phyloP scores from a whole-genome alignment of 129 eudicot species.

The Centrapalus pauciflorus region DNA sequence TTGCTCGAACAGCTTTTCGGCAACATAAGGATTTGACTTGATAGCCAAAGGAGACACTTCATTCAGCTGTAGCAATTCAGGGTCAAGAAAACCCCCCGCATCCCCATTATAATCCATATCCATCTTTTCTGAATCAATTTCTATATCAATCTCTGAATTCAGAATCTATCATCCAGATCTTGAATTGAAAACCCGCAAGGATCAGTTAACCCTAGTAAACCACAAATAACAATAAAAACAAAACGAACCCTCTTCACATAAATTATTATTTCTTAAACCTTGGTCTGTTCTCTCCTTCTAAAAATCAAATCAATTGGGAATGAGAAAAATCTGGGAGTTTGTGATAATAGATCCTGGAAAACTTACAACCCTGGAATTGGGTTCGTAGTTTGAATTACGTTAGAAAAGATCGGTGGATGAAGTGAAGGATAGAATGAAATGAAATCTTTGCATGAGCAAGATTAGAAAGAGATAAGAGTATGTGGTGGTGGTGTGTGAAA shows the following conservation, averaged over 20 bases:
- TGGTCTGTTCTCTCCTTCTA: neutral
- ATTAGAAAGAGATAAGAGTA: conserved; percentile 12
- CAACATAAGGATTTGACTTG: conserved; percentile 77
- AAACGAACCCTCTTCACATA: conserved; percentile 15
- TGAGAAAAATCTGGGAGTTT: conserved; percentile 5
- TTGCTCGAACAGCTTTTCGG: conserved; percentile 75
- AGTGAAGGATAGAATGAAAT: neutral
- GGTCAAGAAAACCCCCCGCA: conserved; percentile 59
- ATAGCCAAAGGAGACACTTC: conserved; percentile 77
- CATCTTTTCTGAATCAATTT: conserved; percentile 32
- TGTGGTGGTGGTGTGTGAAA: conserved; percentile 9
- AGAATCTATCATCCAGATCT: conserved; percentile 30
- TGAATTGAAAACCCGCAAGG: conserved; percentile 16
- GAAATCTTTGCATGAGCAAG: conserved; percentile 28
- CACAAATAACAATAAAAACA: neutral
- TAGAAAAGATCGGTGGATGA: conserved; percentile 4
- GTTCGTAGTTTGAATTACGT: conserved; percentile 1
- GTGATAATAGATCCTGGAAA: conserved; percentile 20
- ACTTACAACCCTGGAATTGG: conserved; percentile 13
- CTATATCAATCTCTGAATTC: conserved; percentile 13
- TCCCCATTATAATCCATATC: conserved; percentile 79
- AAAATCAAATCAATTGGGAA: conserved; percentile 11
- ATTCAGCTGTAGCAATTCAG: conserved; percentile 75
- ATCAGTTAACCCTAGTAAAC: conserved; percentile 20
- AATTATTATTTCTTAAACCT: conserved; percentile 10